Base-by-base conservation (phyloP, 2,329 filamentous ascomycete genomes). In the Neoascochyta sp. region DNA sequence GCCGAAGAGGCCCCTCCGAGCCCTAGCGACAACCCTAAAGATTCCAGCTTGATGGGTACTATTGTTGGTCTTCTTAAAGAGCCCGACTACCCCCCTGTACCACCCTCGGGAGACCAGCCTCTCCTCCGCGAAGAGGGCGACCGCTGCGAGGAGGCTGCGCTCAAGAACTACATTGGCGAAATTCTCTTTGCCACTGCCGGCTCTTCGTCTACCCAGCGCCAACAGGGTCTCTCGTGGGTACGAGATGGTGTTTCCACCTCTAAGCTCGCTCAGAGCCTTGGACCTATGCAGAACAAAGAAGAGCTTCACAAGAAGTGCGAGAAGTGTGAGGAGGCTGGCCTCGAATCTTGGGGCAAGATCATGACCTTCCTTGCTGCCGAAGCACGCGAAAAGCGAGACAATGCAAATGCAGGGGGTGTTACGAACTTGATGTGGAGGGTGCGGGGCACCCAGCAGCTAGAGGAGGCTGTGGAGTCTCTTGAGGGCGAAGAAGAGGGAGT, bases 161-260 rank as follows among this genome's bases (percentile, higher is more conserved):
- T 95, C 9, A 88, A 87, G 71, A 75, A 88, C 14, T 92, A 95
- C 62, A 90, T 96, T 41, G 90, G 90, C 36, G 90, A 96, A 66
- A 94, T 96, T 29, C 74, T 96, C 17, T 95, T 84, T 61, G 77
- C 86, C 0, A 76, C 75, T 4, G 73, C 75, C n/a, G 65, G 69
- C 4, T 38, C 56, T 4, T 62, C 59, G 29, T 31, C 36, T 32
- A 26, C 39, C 7, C 44, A 56, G 11, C 67, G 61, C 11, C 68
- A 70, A 28, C 81, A 83, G 39, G 90, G 88, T 1, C 70, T 95
- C 2, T 80, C 80, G 5, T 96, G 90, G 90, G 95, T 90, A 1
- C 78, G 87, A 32, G 86, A 95, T 41, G 88, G 83, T 15, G 86
- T 94, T 2, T 60, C 56, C 0, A 67, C 84, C 2, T 83, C 88